Evolutionary conservation across 441 rosid species (phyloP), one percentile per base, ranked within the genome.

Genomic region (Theobroma grandiflorum): DNA sequence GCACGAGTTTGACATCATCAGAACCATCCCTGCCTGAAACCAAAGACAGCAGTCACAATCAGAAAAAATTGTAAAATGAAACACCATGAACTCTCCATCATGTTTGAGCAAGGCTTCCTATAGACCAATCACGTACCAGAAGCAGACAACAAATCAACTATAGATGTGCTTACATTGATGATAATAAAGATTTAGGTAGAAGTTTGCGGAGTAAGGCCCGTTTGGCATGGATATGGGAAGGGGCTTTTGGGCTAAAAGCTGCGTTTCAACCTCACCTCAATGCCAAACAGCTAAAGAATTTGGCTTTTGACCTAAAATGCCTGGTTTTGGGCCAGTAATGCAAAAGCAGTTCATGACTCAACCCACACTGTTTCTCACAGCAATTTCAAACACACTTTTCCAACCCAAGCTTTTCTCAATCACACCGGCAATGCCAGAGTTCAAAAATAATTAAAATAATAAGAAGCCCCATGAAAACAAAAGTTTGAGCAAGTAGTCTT

Each of bases 11-110:
- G 65, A 47, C 31, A 73, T 40, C 50, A 66, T 42, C 45, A 50
- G 59, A 22, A 59, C 68, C 67, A 76, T 50, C 59, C 69, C 79
- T 75, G 81, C 78, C 79, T 6, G 72, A 81, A 78, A 38, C 37
- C 42, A 70, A 40, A 71, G 4, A 18, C 42, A 18, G 63, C 26
- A 4, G 26, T 81, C 14, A 72, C 22, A 22, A 73, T 71, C 22
- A 49, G 35, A 72, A 45, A 49, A 26, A 72, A 45, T 47, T 59
- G 8, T 10, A 43, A 55, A 53, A 72, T 72, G 61, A 6, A 72
- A 37, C 45, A 52, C 15, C 26, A 52, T 16, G 26, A 15, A 50
- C 31, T 14, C 37, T 69, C 57, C 14, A 37, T 16, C 8, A 35
- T n/a, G 10, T 53, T 37, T 55, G 53, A 72, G 63, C 35, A 49